phyloP scores from a whole-genome alignment of 257 asterid genomes.

The Gentiana macrophylla region DNA sequence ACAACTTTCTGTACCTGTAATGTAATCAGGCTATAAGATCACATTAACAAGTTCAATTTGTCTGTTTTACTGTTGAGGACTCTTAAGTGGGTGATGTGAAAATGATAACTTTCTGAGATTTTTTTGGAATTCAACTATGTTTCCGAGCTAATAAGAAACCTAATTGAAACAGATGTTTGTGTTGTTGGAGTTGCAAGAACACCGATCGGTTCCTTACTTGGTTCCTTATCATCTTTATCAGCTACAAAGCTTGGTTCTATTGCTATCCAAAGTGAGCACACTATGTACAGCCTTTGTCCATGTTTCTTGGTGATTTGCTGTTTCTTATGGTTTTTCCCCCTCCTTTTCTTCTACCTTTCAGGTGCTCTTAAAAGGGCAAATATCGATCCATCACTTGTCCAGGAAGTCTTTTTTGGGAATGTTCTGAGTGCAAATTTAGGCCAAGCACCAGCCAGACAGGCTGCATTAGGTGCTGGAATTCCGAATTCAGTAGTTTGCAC shows the following conservation, averaged over 20 bases:
- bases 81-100: no score
- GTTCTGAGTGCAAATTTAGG: constrained; percentile 97
- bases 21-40: no score
- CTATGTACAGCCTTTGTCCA: not conserved
- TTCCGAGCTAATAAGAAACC: not conserved
- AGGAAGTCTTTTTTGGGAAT: constrained; percentile 93
- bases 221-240: constrained; percentile 75
- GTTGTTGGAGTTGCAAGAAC: constrained; percentile 95
- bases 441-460: constrained; percentile 99
- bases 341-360: constrained; percentile 9
- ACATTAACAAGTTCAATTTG: no score
- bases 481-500: constrained; percentile 89
- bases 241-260: constrained; percentile 94
- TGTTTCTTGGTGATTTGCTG: not conserved
- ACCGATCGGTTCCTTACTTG: constrained; percentile 82
- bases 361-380: constrained; percentile 92
- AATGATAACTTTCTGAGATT: not conserved
- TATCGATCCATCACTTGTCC: constrained; percentile 66
- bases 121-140: not conserved
- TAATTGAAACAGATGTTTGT: constrained; percentile 65
- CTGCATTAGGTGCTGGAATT: constrained; percentile 89
- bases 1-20: no score
- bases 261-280: constrained; percentile 51
- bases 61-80: no score
- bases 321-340: not conserved